These are phyloP conservation scores for Myriosclerotinia scirpicola DNA, from an alignment of 2,329 filamentous ascomycete genomes.

Conservation along the genomic window DNA sequence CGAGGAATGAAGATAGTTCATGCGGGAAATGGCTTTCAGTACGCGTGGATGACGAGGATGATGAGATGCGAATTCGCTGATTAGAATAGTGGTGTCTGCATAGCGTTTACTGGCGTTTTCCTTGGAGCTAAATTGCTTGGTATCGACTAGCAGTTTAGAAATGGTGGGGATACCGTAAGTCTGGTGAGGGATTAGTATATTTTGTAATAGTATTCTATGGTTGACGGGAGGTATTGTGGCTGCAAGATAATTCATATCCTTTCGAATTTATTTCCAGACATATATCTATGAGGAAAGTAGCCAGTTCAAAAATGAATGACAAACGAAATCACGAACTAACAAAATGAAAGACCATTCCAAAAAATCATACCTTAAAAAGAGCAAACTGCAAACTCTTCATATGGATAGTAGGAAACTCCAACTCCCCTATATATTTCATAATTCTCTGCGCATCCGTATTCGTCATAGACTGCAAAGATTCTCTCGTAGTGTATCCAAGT, in stretches of 20 bases:
- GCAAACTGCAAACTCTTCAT: slow-evolving; percentile 57
- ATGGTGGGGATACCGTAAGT: slow-evolving; percentile 59
- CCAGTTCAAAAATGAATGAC: not conserved
- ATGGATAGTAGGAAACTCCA: slow-evolving; percentile 57
- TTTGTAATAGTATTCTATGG: not conserved
- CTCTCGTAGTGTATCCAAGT: slow-evolving; percentile 47
- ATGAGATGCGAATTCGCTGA: slow-evolving; percentile 32
- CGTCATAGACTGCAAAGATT: slow-evolving; percentile 53
- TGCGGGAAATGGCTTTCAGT: slow-evolving; percentile 56
- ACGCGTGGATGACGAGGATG: slow-evolving; percentile 41
- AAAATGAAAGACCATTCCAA: not conserved
- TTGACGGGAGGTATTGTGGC: not conserved
- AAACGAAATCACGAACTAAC: too few species aligned
- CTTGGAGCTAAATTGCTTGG: slow-evolving; percentile 49
- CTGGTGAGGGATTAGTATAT: slow-evolving; percentile 33
- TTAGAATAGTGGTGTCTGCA: slow-evolving; percentile 33
- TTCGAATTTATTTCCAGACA: not conserved
- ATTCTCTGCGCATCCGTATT: slow-evolving; percentile 54
- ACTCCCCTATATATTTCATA: slow-evolving; percentile 45
- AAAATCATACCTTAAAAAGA: slow-evolving; percentile 51
- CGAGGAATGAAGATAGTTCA: slow-evolving; percentile 61
- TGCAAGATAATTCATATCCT: not conserved
- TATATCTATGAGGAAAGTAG: not conserved
- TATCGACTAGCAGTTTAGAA: slow-evolving; percentile 50
- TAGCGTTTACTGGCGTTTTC: slow-evolving; percentile 49